These are phyloP conservation scores for Cytospora leucostoma DNA, from an alignment of 2,329 filamentous ascomycete species.

Conservation along the genomic window DNA sequence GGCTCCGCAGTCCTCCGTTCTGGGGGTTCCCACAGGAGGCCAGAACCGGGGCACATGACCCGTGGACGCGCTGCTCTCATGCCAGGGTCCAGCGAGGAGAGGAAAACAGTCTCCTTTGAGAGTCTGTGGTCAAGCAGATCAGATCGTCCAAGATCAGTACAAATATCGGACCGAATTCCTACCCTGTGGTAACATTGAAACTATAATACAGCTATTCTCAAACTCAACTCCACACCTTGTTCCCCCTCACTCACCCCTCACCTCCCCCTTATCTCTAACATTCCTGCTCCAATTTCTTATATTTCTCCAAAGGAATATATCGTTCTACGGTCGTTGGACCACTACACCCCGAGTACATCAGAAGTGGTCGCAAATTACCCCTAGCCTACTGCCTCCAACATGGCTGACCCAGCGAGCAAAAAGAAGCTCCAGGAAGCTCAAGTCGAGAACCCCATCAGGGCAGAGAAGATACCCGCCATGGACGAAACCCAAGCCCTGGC, in stretches of 20 bases:
- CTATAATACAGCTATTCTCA: background rate
- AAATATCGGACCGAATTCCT: background rate
- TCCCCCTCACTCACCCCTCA: background rate
- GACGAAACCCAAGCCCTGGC: conserved; percentile 40
- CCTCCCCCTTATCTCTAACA: background rate
- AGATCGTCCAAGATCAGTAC: background rate
- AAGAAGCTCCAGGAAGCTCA: conserved; percentile 30
- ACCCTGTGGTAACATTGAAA: background rate
- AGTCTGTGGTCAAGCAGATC: background rate
- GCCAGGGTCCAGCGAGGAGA: background rate
- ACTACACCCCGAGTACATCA: background rate
- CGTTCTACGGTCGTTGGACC: no score
- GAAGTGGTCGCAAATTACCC: background rate
- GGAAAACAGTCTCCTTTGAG: background rate
- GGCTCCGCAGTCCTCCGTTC: conserved; percentile 19
- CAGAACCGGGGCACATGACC: conserved; percentile 3
- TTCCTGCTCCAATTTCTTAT: background rate
- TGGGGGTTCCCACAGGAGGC: conserved; percentile 23
- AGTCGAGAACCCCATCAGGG: conserved; percentile 31
- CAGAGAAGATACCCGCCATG: conserved; percentile 30
- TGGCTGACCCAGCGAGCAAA: conserved; percentile 24
- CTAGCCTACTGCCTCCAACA: background rate
- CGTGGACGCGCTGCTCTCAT: conserved; percentile 9
- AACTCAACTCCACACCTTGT: background rate
- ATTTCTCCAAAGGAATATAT: background rate